These are phyloP conservation scores for Leccinum cinnamomeum DNA, from an alignment of 1,284 basidiomycete species.

Conservation along the genomic window DNA sequence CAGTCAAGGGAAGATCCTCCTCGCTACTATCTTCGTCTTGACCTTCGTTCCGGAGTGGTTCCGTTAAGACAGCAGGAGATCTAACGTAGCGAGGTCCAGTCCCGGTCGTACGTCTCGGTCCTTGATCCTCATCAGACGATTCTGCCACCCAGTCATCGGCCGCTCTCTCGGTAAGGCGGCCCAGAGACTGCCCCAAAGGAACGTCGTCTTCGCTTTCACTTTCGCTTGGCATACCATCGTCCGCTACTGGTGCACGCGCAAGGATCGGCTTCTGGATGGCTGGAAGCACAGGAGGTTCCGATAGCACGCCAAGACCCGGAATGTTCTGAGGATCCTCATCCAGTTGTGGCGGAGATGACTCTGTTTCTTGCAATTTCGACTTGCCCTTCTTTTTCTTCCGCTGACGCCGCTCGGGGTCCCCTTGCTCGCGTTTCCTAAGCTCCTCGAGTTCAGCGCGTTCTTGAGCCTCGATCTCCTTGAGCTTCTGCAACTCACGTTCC, in stretches of 20 bases:
- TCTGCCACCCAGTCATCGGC: constrained; percentile 56
- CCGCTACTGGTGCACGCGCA: constrained; percentile 44
- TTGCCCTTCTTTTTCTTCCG: constrained; percentile 46
- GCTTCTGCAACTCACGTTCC: constrained; percentile 75
- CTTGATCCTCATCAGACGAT: constrained; percentile 57
- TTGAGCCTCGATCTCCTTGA: constrained; percentile 66
- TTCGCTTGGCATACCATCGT: constrained; percentile 48
- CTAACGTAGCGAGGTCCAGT: constrained; percentile 48
- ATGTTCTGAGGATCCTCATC: constrained; percentile 13
- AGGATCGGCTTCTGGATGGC: constrained; percentile 48
- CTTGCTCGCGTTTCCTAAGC: constrained; percentile 42
- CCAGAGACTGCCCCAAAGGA: constrained; percentile 26
- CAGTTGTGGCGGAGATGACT: constrained; percentile 20
- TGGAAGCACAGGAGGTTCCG: constrained; percentile 57
- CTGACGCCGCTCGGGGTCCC: constrained; percentile 41
- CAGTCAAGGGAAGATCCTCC: constrained; percentile 72
- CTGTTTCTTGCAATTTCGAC: constrained; percentile 45
- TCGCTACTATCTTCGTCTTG: constrained; percentile 56
- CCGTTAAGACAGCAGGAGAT: constrained; percentile 18
- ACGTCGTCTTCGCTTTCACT: constrained; percentile 52
- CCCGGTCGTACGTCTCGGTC: constrained; percentile 53
- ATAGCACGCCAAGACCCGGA: constrained; percentile 35
- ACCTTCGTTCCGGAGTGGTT: constrained; percentile 9
- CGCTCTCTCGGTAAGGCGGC: constrained; percentile 30
- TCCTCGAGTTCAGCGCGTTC: constrained; percentile 58